These are phyloP conservation scores for Argentina anserina DNA, from an alignment of 306 rosid genomes.

Conservation along the genomic window DNA sequence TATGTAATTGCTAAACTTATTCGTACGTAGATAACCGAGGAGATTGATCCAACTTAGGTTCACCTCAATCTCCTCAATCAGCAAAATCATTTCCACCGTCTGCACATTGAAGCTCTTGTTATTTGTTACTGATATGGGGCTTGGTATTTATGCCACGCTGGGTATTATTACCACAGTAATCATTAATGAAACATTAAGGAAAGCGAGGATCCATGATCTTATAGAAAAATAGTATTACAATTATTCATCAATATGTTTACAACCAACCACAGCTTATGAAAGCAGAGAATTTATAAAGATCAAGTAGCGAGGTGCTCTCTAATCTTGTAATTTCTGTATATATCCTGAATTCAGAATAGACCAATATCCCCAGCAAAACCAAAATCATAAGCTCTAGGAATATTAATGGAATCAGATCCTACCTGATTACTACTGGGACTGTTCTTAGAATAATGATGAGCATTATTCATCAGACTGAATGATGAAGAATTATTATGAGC, in stretches of 20 bases:
- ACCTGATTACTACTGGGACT: background rate
- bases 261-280: background rate
- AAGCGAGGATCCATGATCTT: background rate
- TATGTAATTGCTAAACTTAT: no score
- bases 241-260: background rate
- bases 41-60: no score
- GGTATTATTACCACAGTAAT: background rate
- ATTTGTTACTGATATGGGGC: background rate
- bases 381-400: constrained; percentile 33
- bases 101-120: background rate
- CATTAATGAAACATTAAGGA: background rate
- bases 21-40: no score
- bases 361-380: constrained; percentile 25
- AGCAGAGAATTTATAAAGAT: background rate
- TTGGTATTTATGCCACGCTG: background rate
- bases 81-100: background rate
- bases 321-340: constrained; percentile 11
- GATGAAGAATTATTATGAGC: constrained; percentile 3
- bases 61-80: background rate
- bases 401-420: constrained; percentile 10
- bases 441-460: background rate
- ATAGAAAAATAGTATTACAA: background rate
- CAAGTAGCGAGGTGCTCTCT: constrained; percentile 3
- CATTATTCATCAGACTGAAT: constrained; percentile 14
- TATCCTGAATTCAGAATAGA: constrained; percentile 30